A percentile compares a stretch with the other conserved stretches of the same genome.
phyloP scores from a whole-genome alignment of 1,284 basidiomycete genomes.

The Sanghuangporus baumii region DNA sequence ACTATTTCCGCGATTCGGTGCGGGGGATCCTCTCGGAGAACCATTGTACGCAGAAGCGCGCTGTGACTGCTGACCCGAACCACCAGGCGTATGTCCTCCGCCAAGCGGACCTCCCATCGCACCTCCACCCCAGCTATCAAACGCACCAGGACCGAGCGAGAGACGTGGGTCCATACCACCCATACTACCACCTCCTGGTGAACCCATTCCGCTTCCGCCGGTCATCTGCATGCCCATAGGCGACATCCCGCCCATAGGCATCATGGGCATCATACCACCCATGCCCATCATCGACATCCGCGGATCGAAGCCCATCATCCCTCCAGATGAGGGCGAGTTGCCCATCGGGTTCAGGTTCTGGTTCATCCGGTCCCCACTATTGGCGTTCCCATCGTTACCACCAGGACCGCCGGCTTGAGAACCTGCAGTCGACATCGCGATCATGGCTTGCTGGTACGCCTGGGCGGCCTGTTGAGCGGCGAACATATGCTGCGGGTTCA shows the following conservation, averaged over 20 bases:
- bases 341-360: not conserved
- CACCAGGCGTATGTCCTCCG: not conserved
- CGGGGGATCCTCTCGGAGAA: conserved; percentile 3
- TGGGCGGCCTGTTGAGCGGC: conserved; percentile 85
- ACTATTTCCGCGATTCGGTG: not conserved
- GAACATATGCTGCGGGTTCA: conserved; percentile 80
- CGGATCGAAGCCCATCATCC: conserved; percentile 38
- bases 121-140: not conserved
- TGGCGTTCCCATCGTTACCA: conserved; percentile 30
- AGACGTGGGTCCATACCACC: conserved; percentile 48
- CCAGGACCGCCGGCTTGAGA: conserved; percentile 52
- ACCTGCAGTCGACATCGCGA: conserved; percentile 77
- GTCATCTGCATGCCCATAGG: conserved; percentile 50
- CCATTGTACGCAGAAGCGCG: conserved; percentile 11
- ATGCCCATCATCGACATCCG: conserved; percentile 49
- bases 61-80: conserved; percentile 11
- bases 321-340: conserved; percentile 35
- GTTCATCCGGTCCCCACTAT: conserved; percentile 32
- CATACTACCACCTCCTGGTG: conserved; percentile 3
- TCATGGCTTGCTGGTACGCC: conserved; percentile 89
- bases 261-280: conserved; percentile 29
- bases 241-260: conserved; percentile 30
- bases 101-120: not conserved
- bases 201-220: conserved; percentile 30
- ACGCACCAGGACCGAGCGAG: conserved; percentile 24